Evolutionary conservation across 163 green algal genomes (phyloP).

Genomic region (Scenedesmus sp.): DNA sequence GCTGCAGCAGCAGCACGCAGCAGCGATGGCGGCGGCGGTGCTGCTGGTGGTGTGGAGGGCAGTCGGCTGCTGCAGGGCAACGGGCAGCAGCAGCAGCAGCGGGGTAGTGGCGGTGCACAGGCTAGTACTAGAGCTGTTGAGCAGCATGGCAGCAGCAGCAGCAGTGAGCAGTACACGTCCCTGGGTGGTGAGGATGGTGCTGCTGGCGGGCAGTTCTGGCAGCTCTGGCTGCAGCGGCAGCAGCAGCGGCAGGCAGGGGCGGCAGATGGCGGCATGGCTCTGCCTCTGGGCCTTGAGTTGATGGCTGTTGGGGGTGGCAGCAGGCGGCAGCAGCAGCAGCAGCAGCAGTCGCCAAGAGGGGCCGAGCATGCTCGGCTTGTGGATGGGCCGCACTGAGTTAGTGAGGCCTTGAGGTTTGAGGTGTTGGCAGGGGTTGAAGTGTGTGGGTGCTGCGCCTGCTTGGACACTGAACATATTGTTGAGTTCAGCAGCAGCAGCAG

Average conservation of each 20-base stretch:
- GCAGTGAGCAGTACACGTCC: background rate
- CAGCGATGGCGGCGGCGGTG: background rate
- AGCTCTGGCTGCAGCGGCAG: constrained; percentile 33
- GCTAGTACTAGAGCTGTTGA: background rate
- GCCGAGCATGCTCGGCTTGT: background rate
- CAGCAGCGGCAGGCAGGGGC: constrained; percentile 16
- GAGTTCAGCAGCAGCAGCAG: too few species aligned
- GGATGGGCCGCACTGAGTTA: background rate
- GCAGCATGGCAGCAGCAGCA: background rate
- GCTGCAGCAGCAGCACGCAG: background rate
- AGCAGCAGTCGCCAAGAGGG: background rate
- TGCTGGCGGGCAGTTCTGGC: background rate
- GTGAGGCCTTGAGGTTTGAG: background rate
- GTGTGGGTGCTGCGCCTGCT: background rate
- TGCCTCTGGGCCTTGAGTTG: constrained; percentile 42
- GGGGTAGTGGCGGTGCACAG: background rate
- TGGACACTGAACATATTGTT: too few species aligned
- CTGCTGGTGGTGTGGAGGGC: constrained; percentile 4
- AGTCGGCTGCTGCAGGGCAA: background rate
- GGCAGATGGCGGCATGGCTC: background rate
- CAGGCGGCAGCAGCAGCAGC: background rate
- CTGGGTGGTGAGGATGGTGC: background rate
- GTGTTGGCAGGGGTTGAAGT: background rate
- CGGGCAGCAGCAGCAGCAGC: background rate
- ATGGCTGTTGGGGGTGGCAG: background rate